A percentile compares a stretch with the other conserved stretches of the same genome.
phyloP scores from a whole-genome alignment of 768 basidiomycete genomes.

The Mycena maculata region DNA sequence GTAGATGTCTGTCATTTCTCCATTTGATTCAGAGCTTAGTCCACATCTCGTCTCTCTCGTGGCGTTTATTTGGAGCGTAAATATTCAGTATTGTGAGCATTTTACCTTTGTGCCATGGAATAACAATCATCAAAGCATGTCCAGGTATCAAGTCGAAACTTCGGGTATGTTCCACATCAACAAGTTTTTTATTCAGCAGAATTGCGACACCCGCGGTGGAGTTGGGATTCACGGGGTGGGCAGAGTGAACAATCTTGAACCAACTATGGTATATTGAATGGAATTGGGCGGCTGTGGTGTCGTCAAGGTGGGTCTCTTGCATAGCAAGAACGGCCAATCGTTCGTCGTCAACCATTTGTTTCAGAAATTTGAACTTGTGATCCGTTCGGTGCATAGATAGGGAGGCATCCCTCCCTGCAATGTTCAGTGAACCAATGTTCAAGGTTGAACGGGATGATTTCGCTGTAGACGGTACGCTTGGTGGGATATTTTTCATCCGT shows the following conservation, averaged over 20 bases:
- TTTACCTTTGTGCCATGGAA: too few relatives aligned
- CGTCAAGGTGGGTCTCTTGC: conserved; percentile 39
- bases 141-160: too few relatives aligned
- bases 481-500: not conserved
- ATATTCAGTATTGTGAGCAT: too few relatives aligned
- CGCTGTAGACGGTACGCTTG: not conserved
- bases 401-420: conserved; percentile 24
- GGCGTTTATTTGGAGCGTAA: too few relatives aligned
- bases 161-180: too few relatives aligned
- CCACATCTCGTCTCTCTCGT: too few relatives aligned
- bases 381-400: not conserved
- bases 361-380: conserved; percentile 37
- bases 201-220: too few relatives aligned
- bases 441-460: conserved; percentile 26
- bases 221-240: too few relatives aligned
- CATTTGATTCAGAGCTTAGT: too few relatives aligned
- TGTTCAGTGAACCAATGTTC: conserved; percentile 28
- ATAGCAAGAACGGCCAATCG: conserved; percentile 33
- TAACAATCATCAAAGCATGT: too few relatives aligned
- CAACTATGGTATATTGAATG: conserved; percentile 2
- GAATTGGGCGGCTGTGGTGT: conserved; percentile 9
- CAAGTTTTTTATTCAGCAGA: too few relatives aligned
- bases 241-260: conserved; percentile 15
- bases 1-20: too few relatives aligned
- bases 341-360: conserved; percentile 26